Evolutionary conservation across 73 alveolate species (phyloP).

Genomic region (Blepharisma stoltei): DNA sequence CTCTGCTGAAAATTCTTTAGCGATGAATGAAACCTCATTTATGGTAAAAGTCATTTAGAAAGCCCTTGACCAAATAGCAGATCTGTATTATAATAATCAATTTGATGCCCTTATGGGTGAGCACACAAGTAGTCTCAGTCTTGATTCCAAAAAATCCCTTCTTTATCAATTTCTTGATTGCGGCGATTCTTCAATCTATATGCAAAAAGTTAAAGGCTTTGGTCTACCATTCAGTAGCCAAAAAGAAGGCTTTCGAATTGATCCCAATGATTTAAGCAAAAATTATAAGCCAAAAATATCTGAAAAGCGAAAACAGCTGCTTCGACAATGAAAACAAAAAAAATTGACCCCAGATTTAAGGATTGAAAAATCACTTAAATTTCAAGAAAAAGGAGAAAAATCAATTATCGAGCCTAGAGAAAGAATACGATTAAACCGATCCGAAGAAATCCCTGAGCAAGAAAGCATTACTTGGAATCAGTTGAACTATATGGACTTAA

Average conservation of each 20-base stretch:
- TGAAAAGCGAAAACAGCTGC: background rate
- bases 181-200: background rate
- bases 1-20: background rate
- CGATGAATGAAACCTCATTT: background rate
- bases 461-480: no score
- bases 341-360: no score
- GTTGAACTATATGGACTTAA: no score
- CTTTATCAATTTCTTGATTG: background rate
- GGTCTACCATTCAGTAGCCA: conserved; percentile 19
- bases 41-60: background rate
- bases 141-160: background rate
- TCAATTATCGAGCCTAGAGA: no score
- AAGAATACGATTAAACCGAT: no score
- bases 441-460: no score
- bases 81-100: conserved; percentile 12
- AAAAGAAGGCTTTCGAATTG: conserved; percentile 21
- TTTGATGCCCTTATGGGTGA: background rate
- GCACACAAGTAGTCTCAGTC: background rate
- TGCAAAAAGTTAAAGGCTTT: conserved; percentile 26
- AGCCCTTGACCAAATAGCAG: conserved; percentile 1
- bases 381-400: no score
- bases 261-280: conserved; percentile 14
- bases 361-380: no score
- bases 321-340: no score
- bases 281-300: background rate